Percentiles rank a stretch among this genome's conserved stretches.
Evolutionary conservation across 257 asterid species (phyloP).

Genomic region (Paraleonurus japonicus): DNA sequence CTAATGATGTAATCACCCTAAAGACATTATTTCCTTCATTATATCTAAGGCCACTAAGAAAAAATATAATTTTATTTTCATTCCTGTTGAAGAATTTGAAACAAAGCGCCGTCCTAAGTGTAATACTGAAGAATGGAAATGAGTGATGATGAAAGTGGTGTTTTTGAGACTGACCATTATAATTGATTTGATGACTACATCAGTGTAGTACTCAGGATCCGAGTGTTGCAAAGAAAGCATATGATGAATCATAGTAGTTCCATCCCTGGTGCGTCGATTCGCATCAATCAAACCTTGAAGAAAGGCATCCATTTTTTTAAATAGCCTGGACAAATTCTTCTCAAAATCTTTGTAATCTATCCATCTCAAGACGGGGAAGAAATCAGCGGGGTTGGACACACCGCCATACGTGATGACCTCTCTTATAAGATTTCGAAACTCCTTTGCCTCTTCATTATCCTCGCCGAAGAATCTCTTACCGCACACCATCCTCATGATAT

Average conservation of each 20-base stretch:
- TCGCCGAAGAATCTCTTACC: constrained; percentile 59
- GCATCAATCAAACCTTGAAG: constrained; percentile 57
- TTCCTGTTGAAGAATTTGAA: no score
- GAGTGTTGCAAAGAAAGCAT: constrained; percentile 55
- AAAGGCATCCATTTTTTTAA: constrained; percentile 33
- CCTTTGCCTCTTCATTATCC: constrained; percentile 34
- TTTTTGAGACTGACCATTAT: constrained; percentile 35
- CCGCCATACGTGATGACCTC: constrained; percentile 31
- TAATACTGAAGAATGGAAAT: no score
- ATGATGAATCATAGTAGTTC: constrained; percentile 54
- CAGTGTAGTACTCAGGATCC: constrained; percentile 52
- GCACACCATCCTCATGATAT: constrained; percentile 62
- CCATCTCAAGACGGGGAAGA: constrained; percentile 46
- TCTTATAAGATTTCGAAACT: constrained; percentile 34
- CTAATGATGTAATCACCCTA: no score
- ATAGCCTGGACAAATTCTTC: constrained; percentile 34
- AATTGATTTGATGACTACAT: constrained; percentile 51
- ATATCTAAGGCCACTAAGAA: no score
- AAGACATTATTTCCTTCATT: no score
- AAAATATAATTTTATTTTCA: no score
- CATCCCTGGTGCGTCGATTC: constrained; percentile 16
- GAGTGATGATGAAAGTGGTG: no score
- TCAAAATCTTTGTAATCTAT: constrained; percentile 36
- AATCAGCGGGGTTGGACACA: constrained; percentile 36
- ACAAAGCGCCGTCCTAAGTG: no score